Percentiles rank a stretch among this genome's conserved stretches.
phyloP scores from a whole-genome alignment of 108 stramenopile genomes.

The Nitzschia inconspicua region DNA sequence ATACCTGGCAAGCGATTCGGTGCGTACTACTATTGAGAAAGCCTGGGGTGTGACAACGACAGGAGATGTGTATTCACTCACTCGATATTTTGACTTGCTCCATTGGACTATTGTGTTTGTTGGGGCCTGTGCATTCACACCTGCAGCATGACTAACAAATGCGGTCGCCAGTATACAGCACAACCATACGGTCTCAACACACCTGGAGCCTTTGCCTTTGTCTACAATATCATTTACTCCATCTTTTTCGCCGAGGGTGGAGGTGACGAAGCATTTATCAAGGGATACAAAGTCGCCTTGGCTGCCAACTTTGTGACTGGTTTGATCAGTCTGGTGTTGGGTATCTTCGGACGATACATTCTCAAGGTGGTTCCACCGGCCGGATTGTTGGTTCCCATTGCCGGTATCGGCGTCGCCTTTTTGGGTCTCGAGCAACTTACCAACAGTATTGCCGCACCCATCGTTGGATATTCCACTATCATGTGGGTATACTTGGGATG shows the following conservation, averaged over 20 bases:
- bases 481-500: constrained; percentile 41
- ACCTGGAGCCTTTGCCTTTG: constrained; percentile 66
- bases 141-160: constrained; percentile 37
- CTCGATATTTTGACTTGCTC: too few relatives aligned
- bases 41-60: too few relatives aligned
- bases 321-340: constrained; percentile 41
- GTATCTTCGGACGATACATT: constrained; percentile 32
- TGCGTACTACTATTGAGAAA: too few relatives aligned
- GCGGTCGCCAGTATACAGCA: constrained; percentile 41
- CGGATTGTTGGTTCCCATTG: constrained; percentile 47
- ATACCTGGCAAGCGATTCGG: constrained; percentile 49
- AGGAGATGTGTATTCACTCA: too few relatives aligned
- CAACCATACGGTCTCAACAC: constrained; percentile 84
- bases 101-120: too few relatives aligned
- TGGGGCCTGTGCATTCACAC: too few relatives aligned
- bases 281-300: constrained; percentile 51
- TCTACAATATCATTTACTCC: constrained; percentile 59
- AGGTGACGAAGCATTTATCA: constrained; percentile 19
- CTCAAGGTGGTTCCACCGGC: constrained; percentile 32
- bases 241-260: constrained; percentile 24
- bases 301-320: constrained; percentile 69
- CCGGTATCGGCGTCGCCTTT: constrained; percentile 55
- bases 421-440: constrained; percentile 45
- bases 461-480: constrained; percentile 42
- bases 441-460: constrained; percentile 25